These are phyloP conservation scores for Penicillium carneum DNA, from an alignment of 2,329 filamentous ascomycete genomes.

Conservation along the genomic window DNA sequence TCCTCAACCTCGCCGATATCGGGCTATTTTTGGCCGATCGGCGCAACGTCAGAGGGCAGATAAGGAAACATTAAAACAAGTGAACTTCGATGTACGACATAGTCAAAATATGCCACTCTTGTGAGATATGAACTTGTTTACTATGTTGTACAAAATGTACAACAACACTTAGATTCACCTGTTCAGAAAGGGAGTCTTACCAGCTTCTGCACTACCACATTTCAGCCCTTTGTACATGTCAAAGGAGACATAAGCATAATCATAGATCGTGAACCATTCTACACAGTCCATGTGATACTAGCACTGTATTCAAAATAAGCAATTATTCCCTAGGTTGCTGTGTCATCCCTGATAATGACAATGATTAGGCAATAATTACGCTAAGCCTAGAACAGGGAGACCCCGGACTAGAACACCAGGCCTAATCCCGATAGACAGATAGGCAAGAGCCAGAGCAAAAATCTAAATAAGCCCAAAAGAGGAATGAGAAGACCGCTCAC, in stretches of 20 bases:
- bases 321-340: background rate
- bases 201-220: conserved; percentile 4
- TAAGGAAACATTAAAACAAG: background rate
- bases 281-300: conserved; percentile 6
- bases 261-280: background rate
- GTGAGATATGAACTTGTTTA: conserved; percentile 8
- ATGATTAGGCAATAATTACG: background rate
- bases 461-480: background rate
- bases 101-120: conserved; percentile 9
- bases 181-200: background rate
- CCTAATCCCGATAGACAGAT: background rate
- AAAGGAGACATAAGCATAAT: background rate
- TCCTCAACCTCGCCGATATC: conserved; percentile 5
- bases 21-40: conserved; percentile 8
- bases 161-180: background rate
- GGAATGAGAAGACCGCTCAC: conserved; percentile 7
- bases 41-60: conserved; percentile 7
- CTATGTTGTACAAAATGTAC: conserved; percentile 1
- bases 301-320: conserved; percentile 2
- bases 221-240: background rate
- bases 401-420: background rate
- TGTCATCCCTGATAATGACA: conserved; percentile 10
- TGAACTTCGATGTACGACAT: conserved; percentile 15
- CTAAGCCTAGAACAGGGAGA: conserved; percentile 4
- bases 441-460: background rate